These are phyloP conservation scores for Aspergillus puulaauensis DNA, from an alignment of 2,329 filamentous ascomycete genomes.

Conservation along the genomic window DNA sequence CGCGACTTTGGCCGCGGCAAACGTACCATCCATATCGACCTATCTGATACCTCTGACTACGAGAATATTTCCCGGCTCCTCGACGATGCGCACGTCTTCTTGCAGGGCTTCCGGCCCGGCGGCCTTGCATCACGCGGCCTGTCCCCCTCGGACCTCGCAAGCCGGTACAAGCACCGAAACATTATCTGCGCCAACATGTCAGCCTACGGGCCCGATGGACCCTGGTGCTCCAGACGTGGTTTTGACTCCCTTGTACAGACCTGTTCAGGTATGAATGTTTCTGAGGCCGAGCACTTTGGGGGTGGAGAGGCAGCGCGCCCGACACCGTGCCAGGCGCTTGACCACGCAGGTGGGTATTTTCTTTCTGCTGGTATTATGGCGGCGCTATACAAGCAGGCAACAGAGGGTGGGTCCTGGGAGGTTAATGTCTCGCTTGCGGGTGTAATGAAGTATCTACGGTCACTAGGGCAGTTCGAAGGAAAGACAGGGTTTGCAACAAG, in stretches of 20 bases:
- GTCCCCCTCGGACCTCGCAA: conserved; percentile 33
- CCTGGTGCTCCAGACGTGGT: conserved; percentile 49
- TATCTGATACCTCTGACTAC: conserved; percentile 25
- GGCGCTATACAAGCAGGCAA: conserved; percentile 50
- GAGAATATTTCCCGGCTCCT: conserved; percentile 30
- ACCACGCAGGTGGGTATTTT: conserved; percentile 57
- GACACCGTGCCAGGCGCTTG: conserved; percentile 56
- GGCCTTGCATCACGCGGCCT: conserved; percentile 48
- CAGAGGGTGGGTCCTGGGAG: conserved; percentile 49
- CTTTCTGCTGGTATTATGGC: conserved; percentile 55
- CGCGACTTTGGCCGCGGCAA: conserved; percentile 40
- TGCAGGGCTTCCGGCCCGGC: conserved; percentile 50
- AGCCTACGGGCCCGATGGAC: conserved; percentile 52
- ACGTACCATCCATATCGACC: conserved; percentile 37
- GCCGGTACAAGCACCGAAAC: conserved; percentile 31
- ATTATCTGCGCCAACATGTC: conserved; percentile 55
- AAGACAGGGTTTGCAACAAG: no score
- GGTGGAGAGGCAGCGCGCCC: conserved; percentile 41
- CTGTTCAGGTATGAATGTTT: conserved; percentile 56
- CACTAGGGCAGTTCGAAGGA: no score
- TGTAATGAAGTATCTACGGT: conserved; percentile 50
- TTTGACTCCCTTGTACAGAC: conserved; percentile 60
- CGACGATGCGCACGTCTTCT: conserved; percentile 42
- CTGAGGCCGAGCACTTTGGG: conserved; percentile 51
- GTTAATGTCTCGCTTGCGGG: conserved; percentile 58